phyloP scores from a whole-genome alignment of 2,329 filamentous ascomycete species.

The Apiospora hydei region DNA sequence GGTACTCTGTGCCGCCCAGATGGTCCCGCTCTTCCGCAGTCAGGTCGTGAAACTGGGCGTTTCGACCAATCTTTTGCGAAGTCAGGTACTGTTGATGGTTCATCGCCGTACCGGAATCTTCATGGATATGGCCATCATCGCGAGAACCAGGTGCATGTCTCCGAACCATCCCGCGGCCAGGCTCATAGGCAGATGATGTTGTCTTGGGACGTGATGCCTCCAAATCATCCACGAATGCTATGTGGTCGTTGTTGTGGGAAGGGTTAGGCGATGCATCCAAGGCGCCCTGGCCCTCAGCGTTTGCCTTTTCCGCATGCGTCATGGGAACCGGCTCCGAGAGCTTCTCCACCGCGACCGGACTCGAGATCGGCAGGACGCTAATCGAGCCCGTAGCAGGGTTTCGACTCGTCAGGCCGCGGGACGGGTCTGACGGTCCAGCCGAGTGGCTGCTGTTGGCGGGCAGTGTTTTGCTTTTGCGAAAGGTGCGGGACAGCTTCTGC shows the following conservation, averaged over 20 bases:
- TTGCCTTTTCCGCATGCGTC: neutral
- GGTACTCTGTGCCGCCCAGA: slow-evolving; percentile 61
- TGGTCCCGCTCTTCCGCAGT: slow-evolving; percentile 54
- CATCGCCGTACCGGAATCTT: neutral
- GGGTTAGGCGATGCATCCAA: neutral
- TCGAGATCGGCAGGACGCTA: slow-evolving; percentile 24
- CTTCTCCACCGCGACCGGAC: slow-evolving; percentile 25
- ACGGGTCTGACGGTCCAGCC: neutral
- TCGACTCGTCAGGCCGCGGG: neutral
- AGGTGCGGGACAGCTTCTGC: slow-evolving; percentile 22
- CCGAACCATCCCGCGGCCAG: neutral
- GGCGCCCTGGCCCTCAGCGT: neutral
- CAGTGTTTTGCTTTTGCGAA: slow-evolving; percentile 12
- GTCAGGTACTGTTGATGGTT: slow-evolving; percentile 27
- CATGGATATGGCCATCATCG: neutral
- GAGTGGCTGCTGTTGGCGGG: no score
- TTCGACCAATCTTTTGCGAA: slow-evolving; percentile 46
- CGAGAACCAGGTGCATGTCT: slow-evolving; percentile 2
- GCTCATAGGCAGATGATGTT: slow-evolving; percentile 15
- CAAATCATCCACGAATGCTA: slow-evolving; percentile 23
- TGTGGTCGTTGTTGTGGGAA: slow-evolving; percentile 20
- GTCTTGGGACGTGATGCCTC: slow-evolving; percentile 2
- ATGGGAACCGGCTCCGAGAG: slow-evolving; percentile 18
- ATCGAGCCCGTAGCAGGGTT: slow-evolving; percentile 9
- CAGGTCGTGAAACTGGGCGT: slow-evolving; percentile 57